A percentile compares a stretch with the other conserved stretches of the same genome.
Conservation (phyloP, 345 rosid genomes). For the Capsella bursapastoris region DNA sequence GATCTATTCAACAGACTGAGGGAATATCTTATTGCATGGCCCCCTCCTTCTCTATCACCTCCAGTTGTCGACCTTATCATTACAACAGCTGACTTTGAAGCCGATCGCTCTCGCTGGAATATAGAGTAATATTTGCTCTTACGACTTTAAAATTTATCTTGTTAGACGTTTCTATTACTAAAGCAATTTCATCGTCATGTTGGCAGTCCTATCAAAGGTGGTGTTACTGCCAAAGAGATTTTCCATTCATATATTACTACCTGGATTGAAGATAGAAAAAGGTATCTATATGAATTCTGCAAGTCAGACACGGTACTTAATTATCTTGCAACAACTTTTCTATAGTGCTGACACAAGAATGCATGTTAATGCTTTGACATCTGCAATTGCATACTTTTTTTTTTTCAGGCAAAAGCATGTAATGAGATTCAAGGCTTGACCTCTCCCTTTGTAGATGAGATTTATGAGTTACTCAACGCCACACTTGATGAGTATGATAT, state of each 20-base stretch:
- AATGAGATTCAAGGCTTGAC: constrained; percentile 70
- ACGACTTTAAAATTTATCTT: background rate
- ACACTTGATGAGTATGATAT: constrained; percentile 69
- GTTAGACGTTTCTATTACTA: background rate
- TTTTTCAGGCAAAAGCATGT: constrained; percentile 70
- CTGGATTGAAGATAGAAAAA: constrained; percentile 83
- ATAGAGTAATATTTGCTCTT: constrained; percentile 51
- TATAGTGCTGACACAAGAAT: constrained; percentile 1
- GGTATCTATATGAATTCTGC: constrained; percentile 67
- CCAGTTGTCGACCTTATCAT: constrained; percentile 78
- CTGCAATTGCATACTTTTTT: constrained; percentile 30
- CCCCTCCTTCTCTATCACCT: constrained; percentile 78
- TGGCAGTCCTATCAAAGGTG: constrained; percentile 73
- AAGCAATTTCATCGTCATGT: constrained; percentile 30
- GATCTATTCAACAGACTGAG: constrained; percentile 74
- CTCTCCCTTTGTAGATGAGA: constrained; percentile 80
- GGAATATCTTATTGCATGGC: constrained; percentile 67
- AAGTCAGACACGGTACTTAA: constrained; percentile 73
- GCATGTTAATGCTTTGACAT: background rate
- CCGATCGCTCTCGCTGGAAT: constrained; percentile 73
- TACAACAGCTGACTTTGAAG: constrained; percentile 85
- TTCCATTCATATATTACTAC: constrained; percentile 69
- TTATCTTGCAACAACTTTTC: constrained; percentile 23
- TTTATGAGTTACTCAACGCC: constrained; percentile 69
- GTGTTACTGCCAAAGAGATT: constrained; percentile 74